These are phyloP conservation scores for Candolleomyces eurysporus DNA, from an alignment of 768 basidiomycete species.

Conservation along the genomic window DNA sequence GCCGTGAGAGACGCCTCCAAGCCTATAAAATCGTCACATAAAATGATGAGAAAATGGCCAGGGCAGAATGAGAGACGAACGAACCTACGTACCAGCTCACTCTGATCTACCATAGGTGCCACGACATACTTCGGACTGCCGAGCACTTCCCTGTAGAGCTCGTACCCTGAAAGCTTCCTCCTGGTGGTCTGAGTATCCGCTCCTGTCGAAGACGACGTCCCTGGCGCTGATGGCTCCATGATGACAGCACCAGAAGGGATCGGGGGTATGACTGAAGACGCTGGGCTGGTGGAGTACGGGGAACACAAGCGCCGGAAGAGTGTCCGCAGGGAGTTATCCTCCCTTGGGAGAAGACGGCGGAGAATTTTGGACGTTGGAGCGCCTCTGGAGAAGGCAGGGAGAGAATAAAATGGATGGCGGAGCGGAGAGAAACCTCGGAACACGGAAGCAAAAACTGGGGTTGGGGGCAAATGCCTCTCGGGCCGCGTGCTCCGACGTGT, in stretches of 20 bases:
- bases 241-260: background rate
- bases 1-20: conserved; percentile 81
- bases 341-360: background rate
- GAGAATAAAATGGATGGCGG: background rate
- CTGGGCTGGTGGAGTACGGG: too few relatives aligned
- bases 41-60: too few relatives aligned
- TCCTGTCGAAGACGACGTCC: background rate
- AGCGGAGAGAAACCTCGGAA: background rate
- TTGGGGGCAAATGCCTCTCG: too few relatives aligned
- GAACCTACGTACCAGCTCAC: conserved; percentile 66
- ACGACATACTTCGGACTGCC: conserved; percentile 88
- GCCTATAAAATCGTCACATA: conserved; percentile 49
- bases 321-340: background rate
- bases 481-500: too few relatives aligned
- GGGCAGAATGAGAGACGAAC: background rate
- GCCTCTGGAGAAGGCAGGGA: background rate
- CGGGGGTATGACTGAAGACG: background rate
- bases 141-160: conserved; percentile 77
- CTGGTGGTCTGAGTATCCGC: background rate
- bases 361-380: background rate
- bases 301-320: background rate
- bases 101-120: conserved; percentile 99
- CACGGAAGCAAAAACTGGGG: too few relatives aligned
- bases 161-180: conserved; percentile 68
- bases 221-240: background rate